These are phyloP conservation scores for Mycena albidolilacea DNA, from an alignment of 768 basidiomycete genomes.

Conservation along the genomic window DNA sequence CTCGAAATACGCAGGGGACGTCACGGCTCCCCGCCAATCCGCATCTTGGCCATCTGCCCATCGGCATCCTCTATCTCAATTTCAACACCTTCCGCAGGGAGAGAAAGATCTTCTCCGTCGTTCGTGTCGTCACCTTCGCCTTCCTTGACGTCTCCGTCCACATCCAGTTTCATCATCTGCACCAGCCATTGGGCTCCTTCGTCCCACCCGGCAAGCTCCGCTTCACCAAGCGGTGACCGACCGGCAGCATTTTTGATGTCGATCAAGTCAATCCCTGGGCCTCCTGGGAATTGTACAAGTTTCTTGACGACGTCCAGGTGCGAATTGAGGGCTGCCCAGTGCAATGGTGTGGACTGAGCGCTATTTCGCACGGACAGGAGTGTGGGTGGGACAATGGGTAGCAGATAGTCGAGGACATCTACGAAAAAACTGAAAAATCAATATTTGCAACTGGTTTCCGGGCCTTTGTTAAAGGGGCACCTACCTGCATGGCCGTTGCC, in stretches of 20 bases:
- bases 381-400: conserved; percentile 69
- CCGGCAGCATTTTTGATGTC: conserved; percentile 84
- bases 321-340: conserved; percentile 92
- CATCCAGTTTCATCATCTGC: conserved; percentile 82
- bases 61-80: conserved; percentile 83
- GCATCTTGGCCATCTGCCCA: conserved; percentile 77
- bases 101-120: conserved; percentile 48
- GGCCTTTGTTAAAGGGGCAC: conserved; percentile 55
- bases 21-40: conserved; percentile 52
- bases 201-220: conserved; percentile 84
- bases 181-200: conserved; percentile 90
- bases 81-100: conserved; percentile 62
- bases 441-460: conserved; percentile 45
- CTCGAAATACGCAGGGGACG: neutral
- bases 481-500: conserved; percentile 94
- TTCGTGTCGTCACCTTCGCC: conserved; percentile 55
- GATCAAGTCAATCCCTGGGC: conserved; percentile 78
- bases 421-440: conserved; percentile 60
- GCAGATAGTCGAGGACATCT: conserved; percentile 85
- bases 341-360: conserved; percentile 86
- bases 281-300: conserved; percentile 69
- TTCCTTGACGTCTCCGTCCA: conserved; percentile 54
- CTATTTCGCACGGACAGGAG: conserved; percentile 76
- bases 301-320: conserved; percentile 76
- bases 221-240: conserved; percentile 84